A percentile compares a stretch with the other conserved stretches of the same genome.
Conservation (phyloP, 495 filamentous ascomycete genomes). For the Aspergillus egyptiacus region DNA sequence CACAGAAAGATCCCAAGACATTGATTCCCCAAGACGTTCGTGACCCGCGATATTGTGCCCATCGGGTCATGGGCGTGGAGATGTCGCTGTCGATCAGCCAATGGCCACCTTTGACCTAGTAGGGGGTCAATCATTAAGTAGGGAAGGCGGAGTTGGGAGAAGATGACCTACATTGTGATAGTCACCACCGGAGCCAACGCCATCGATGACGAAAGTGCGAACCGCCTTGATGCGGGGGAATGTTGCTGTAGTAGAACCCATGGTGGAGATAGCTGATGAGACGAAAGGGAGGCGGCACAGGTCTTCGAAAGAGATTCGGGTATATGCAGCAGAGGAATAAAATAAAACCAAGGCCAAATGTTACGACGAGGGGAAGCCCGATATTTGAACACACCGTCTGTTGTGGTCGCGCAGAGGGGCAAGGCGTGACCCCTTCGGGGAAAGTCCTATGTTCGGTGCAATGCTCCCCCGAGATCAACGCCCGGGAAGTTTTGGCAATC, state of each 20-base stretch:
- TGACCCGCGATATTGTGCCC: conserved; percentile 79
- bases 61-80: conserved; percentile 83
- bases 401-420: conserved; percentile 14
- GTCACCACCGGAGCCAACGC: conserved; percentile 83
- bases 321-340: neutral
- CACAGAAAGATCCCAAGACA: conserved; percentile 84
- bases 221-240: conserved; percentile 67
- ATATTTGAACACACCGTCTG: conserved; percentile 14
- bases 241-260: conserved; percentile 26
- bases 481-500: conserved; percentile 5
- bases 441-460: conserved; percentile 26
- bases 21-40: conserved; percentile 95
- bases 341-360: conserved; percentile 3
- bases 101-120: conserved; percentile 72
- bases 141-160: neutral
- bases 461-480: conserved; percentile 27
- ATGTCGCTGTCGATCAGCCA: conserved; percentile 91
- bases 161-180: conserved; percentile 71
- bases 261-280: conserved; percentile 17
- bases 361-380: neutral
- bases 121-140: neutral
- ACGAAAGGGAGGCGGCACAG: neutral
- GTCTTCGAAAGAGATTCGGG: neutral
- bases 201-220: conserved; percentile 74
- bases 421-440: conserved; percentile 1